Conservation (phyloP, 805 yeast genomes). For the Cyberlindnera maritima region DNA sequence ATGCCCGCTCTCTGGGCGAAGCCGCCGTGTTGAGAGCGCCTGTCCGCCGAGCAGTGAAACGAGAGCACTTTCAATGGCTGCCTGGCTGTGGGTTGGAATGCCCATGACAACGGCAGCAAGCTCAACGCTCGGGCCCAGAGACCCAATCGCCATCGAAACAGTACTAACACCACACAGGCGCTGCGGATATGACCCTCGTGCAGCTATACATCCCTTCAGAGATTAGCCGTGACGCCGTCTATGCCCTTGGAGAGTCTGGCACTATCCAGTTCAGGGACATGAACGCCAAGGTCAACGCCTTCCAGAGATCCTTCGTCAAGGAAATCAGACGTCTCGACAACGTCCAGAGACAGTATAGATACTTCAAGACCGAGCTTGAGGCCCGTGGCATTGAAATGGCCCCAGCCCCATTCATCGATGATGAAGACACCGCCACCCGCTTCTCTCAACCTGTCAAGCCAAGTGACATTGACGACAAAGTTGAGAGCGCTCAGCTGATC, state of each 20-base stretch:
- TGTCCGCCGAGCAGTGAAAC: no score
- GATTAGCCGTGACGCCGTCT: slow-evolving; percentile 80
- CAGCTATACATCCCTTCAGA: slow-evolving; percentile 93
- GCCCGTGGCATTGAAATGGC: slow-evolving; percentile 41
- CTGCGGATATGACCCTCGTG: slow-evolving; percentile 96
- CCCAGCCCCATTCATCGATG: slow-evolving; percentile 26
- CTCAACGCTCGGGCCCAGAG: neutral
- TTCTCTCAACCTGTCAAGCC: slow-evolving; percentile 29
- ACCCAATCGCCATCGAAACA: neutral
- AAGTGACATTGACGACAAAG: slow-evolving; percentile 55
- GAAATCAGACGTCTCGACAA: slow-evolving; percentile 85
- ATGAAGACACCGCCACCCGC: slow-evolving; percentile 26
- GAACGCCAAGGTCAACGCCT: slow-evolving; percentile 75
- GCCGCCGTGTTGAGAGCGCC: no score
- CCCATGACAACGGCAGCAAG: neutral
- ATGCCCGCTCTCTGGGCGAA: no score
- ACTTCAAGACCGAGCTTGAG: slow-evolving; percentile 48
- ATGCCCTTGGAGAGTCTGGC: slow-evolving; percentile 84
- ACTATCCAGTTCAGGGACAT: slow-evolving; percentile 87
- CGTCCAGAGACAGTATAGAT: slow-evolving; percentile 78
- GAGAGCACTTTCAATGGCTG: neutral
- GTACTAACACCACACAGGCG: slow-evolving; percentile 38
- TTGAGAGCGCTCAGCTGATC: slow-evolving; percentile 61
- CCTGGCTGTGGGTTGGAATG: neutral
- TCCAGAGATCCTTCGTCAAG: slow-evolving; percentile 88